phyloP scores from a whole-genome alignment of 305 asterid genomes.

The Plantago coronopus region DNA sequence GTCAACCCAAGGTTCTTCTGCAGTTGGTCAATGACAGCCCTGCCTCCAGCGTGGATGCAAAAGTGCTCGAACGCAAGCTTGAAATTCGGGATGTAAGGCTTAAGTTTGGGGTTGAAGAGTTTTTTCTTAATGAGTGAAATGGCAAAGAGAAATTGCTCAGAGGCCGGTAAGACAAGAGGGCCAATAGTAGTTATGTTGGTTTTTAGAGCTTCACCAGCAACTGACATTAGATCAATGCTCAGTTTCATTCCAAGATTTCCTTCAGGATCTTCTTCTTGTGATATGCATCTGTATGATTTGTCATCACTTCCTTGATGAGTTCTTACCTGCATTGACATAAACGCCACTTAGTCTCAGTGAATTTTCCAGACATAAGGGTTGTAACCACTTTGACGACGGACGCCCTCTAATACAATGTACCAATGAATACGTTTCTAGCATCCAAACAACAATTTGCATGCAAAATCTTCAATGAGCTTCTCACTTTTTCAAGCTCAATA shows the following conservation, averaged over 20 bases:
- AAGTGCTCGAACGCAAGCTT: constrained; percentile 50
- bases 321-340: constrained; percentile 2
- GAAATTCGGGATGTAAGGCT: constrained; percentile 46
- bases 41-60: constrained; percentile 52
- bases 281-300: constrained; percentile 35
- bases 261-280: constrained; percentile 42
- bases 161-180: constrained; percentile 44
- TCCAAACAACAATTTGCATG: too few species aligned
- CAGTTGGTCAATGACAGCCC: constrained; percentile 57
- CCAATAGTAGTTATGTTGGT: constrained; percentile 44
- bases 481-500: too few species aligned
- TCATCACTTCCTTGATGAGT: constrained; percentile 42
- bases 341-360: too few species aligned
- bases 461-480: too few species aligned
- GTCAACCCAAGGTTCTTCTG: constrained; percentile 42
- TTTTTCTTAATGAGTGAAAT: constrained; percentile 30
- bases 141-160: constrained; percentile 41
- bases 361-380: too few species aligned
- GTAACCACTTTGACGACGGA: too few species aligned
- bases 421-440: too few species aligned
- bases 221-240: constrained; percentile 41
- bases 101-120: constrained; percentile 24
- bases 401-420: too few species aligned
- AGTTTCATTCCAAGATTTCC: constrained; percentile 41
- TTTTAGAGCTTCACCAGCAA: constrained; percentile 48